Conservation (phyloP, 179 eudicot genomes). For the Heliamphora pulchella region DNA sequence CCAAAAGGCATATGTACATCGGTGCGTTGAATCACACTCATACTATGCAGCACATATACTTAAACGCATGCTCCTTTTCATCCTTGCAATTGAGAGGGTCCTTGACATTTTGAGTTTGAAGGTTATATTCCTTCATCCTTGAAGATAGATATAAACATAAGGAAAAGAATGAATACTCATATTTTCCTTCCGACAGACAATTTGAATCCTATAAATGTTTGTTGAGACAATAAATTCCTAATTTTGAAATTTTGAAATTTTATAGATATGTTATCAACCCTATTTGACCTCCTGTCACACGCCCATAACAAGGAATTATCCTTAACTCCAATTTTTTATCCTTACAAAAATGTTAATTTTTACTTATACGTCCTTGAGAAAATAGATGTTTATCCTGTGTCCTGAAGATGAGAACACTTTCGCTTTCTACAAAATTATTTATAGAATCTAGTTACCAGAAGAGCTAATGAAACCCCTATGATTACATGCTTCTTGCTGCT, state of each 20-base stretch:
- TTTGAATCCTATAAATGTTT: not conserved
- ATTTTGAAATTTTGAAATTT: not conserved
- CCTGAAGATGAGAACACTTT: not conserved
- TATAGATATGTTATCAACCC: too few relatives aligned
- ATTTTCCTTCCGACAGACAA: not conserved
- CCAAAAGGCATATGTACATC: too few relatives aligned
- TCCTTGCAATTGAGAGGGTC: not conserved
- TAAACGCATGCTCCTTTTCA: too few relatives aligned
- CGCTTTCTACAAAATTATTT: not conserved
- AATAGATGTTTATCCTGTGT: not conserved
- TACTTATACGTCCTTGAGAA: not conserved
- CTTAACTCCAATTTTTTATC: not conserved
- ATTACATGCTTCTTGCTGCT: constrained; percentile 4
- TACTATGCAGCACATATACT: too few relatives aligned
- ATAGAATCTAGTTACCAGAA: not conserved
- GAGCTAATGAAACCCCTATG: not conserved
- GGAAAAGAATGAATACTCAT: not conserved
- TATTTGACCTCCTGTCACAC: too few relatives aligned
- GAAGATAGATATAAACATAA: not conserved
- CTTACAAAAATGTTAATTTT: not conserved
- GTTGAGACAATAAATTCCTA: not conserved
- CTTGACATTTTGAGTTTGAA: not conserved
- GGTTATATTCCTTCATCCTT: not conserved
- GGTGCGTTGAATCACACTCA: too few relatives aligned
- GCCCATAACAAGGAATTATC: too few relatives aligned